These are phyloP conservation scores for Puccinia novopanici DNA, from an alignment of 1,284 basidiomycete genomes.

Conservation along the genomic window DNA sequence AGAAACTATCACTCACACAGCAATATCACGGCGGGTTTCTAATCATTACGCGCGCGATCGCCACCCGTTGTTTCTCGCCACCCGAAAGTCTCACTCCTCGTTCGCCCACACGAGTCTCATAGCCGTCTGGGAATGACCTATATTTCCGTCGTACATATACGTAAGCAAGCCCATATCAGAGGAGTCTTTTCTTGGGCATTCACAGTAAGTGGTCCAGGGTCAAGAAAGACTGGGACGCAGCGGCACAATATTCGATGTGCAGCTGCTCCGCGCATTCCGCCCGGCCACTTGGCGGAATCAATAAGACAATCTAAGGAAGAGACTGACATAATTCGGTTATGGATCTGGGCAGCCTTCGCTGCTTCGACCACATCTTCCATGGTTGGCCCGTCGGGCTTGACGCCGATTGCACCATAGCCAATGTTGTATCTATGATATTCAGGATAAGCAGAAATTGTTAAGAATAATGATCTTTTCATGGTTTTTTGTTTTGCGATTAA, in stretches of 20 bases:
- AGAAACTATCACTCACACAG: conserved; percentile 63
- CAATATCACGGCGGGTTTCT: conserved; percentile 83
- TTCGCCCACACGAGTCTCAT: conserved; percentile 75
- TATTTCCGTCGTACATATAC: neutral
- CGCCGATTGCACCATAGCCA: conserved; percentile 53
- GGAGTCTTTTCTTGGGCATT: no score
- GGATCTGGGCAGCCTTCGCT: conserved; percentile 76
- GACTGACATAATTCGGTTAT: conserved; percentile 65
- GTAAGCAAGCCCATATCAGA: neutral
- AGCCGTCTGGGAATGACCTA: conserved; percentile 74
- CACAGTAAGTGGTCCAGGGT: neutral
- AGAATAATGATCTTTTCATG: neutral
- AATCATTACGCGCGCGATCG: conserved; percentile 68
- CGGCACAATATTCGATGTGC: neutral
- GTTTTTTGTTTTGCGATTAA: no score
- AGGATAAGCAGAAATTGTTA: neutral
- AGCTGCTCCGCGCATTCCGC: neutral
- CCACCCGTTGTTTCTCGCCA: conserved; percentile 56
- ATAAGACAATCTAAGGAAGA: conserved; percentile 19
- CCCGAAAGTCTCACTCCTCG: conserved; percentile 72
- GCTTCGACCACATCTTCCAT: conserved; percentile 72
- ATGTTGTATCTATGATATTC: conserved; percentile 46
- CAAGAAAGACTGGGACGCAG: neutral
- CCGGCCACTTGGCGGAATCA: neutral
- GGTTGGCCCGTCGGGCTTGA: conserved; percentile 68